These are phyloP conservation scores for Cercis canadensis DNA, from an alignment of 306 rosid species.

Conservation along the genomic window DNA sequence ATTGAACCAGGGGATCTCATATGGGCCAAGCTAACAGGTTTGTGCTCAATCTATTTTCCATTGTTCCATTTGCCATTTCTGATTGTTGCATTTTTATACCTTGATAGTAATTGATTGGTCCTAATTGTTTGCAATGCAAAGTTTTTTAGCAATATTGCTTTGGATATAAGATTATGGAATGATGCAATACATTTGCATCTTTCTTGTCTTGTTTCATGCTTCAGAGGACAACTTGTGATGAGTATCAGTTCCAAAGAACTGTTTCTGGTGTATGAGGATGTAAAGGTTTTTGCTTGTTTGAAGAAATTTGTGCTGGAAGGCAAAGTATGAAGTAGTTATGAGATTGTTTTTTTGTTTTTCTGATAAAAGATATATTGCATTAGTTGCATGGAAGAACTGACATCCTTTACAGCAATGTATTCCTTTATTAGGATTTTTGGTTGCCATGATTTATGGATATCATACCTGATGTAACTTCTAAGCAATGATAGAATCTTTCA, in stretches of 20 bases:
- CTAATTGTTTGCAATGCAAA: background rate
- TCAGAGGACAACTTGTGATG: background rate
- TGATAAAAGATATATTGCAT: background rate
- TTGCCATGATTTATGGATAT: background rate
- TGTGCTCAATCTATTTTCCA: slow-evolving; percentile 40
- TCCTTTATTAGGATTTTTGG: background rate
- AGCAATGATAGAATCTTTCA: background rate
- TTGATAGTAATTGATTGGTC: slow-evolving; percentile 13
- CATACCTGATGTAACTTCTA: background rate
- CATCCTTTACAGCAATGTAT: background rate
- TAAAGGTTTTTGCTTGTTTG: background rate
- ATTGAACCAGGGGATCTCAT: slow-evolving; percentile 88
- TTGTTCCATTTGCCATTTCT: slow-evolving; percentile 18
- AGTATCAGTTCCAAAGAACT: background rate
- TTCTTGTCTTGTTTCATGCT: background rate
- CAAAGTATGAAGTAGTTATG: background rate
- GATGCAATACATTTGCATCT: background rate
- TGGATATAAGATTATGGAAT: background rate
- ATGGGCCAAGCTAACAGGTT: slow-evolving; percentile 99
- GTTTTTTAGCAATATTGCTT: background rate
- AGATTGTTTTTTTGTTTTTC: background rate
- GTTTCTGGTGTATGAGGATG: background rate
- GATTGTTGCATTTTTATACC: slow-evolving; percentile 18
- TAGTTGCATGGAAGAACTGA: slow-evolving; percentile 3
- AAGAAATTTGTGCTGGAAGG: background rate